Evolutionary conservation across 805 yeast genomes (phyloP), one percentile per base, ranked within the genome.

Genomic region (Pichia gijzeniarum): DNA sequence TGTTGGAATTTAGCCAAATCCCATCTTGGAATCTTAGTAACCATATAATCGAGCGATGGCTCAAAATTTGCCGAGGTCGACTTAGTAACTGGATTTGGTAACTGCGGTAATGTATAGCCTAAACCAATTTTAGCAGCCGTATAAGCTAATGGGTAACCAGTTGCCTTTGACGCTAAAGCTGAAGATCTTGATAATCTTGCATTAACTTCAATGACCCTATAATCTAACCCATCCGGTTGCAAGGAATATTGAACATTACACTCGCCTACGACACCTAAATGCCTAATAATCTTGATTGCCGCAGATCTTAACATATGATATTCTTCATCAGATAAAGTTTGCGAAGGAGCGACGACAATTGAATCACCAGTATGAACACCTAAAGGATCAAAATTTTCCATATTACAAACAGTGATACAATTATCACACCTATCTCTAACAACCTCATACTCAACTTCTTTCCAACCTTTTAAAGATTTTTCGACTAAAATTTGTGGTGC

Each of bases 361-460:
- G 99, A 93, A 67, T 91, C 99, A 72, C 99, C 99, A 46, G 99
- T 91, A 71, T 91, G 99, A 59, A 91, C 85, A 57, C 99, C 99
- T 57, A 91, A 78, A 37, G 99, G 99, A 69, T 91, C 99, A 58
- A 91, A 91, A 73, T 91, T 91, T 72, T 91, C 99, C 99, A 91
- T 91, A 70, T 91, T 91, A 76, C 99, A 91, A 44, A 91, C 99
- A 37, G 99, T 91, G 64, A 91, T 91, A 77, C 99, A 91, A 77
- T 91, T 91, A 55, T 84, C 96, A 46, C 85, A 93, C 53, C 93
- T 78, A 72, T 91, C 99, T 64, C 99, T 84, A 47, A 91, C 98
- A 53, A 91, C 99, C 73, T 91, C 99, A 67, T 91, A 91, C 70
- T 91, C 99, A 52, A 91, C 95, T 70, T 91, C 99, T 68, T 91